Conservation (phyloP, 1,284 basidiomycete genomes). For the Melampsora americana region DNA sequence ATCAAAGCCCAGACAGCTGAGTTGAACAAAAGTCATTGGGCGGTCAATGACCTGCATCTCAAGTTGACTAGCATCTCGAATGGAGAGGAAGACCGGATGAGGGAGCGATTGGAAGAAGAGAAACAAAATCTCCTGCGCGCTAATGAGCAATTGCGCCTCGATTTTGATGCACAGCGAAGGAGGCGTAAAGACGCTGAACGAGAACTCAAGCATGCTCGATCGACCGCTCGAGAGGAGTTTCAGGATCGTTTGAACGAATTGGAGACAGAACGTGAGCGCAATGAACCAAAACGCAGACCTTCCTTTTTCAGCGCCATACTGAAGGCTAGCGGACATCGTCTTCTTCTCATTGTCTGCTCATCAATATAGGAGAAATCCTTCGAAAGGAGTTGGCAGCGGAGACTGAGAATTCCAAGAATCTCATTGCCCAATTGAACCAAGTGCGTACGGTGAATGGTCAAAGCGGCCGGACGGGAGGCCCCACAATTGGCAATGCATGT, state of each 20-base stretch:
- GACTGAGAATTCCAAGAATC: slow-evolving; percentile 31
- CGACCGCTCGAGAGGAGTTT: slow-evolving; percentile 18
- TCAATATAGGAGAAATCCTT: slow-evolving; percentile 16
- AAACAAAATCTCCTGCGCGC: slow-evolving; percentile 11
- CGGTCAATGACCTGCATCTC: slow-evolving; percentile 22
- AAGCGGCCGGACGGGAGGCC: background rate
- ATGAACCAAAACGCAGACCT: background rate
- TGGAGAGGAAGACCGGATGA: slow-evolving; percentile 37
- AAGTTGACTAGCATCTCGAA: slow-evolving; percentile 24
- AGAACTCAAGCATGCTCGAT: slow-evolving; percentile 7
- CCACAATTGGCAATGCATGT: background rate
- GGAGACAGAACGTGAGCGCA: slow-evolving; percentile 15
- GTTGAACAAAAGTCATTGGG: slow-evolving; percentile 1
- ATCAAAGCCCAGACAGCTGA: slow-evolving; percentile 3
- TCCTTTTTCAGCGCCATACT: background rate
- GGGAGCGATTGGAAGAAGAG: slow-evolving; percentile 23
- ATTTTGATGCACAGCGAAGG: slow-evolving; percentile 22
- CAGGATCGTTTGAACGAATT: slow-evolving; percentile 33
- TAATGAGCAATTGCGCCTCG: slow-evolving; percentile 14
- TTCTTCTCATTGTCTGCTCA: too few species aligned
- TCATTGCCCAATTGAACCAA: slow-evolving; percentile 40
- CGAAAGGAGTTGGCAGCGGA: slow-evolving; percentile 38
- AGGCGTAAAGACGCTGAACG: slow-evolving; percentile 37
- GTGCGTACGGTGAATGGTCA: background rate
- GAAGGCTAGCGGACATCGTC: too few species aligned